Conservation (phyloP, 768 basidiomycete species). For the Coprinopsis marcescibilis region DNA sequence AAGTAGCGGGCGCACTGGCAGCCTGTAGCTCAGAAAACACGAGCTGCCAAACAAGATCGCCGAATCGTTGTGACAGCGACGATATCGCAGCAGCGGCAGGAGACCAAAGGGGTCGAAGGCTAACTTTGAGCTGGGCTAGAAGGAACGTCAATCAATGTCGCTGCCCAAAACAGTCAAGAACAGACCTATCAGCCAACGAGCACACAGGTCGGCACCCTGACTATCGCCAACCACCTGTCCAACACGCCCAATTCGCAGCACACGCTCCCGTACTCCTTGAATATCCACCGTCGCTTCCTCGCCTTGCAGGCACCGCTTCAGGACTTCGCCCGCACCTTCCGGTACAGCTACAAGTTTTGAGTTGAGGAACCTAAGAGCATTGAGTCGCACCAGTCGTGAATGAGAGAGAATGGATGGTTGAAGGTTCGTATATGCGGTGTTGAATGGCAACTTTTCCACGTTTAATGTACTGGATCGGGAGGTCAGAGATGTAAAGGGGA, state of each 20-base stretch:
- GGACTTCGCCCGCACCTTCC: constrained; percentile 42
- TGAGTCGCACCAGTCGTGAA: constrained; percentile 58
- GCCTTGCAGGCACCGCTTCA: constrained; percentile 67
- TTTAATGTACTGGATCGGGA: constrained; percentile 18
- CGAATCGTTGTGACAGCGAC: constrained; percentile 47
- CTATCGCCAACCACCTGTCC: constrained; percentile 56
- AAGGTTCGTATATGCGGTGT: constrained; percentile 48
- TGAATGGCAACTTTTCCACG: constrained; percentile 30
- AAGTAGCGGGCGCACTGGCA: constrained; percentile 14
- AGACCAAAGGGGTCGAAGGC: constrained; percentile 85
- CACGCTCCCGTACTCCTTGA: constrained; percentile 79
- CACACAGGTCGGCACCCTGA: constrained; percentile 55
- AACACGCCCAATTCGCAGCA: constrained; percentile 70
- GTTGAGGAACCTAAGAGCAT: constrained; percentile 57
- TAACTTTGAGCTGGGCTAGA: constrained; percentile 87
- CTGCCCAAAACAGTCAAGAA: constrained; percentile 5
- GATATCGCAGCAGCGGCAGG: constrained; percentile 69
- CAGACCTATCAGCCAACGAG: constrained; percentile 70
- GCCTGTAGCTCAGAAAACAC: constrained; percentile 58
- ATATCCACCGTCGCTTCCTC: constrained; percentile 78
- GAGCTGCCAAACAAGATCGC: constrained; percentile 65
- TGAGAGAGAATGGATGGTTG: constrained; percentile 63
- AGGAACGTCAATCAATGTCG: background rate
- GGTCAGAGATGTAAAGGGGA: background rate
- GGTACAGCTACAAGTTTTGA: constrained; percentile 43